Evolutionary conservation across 2,329 filamentous ascomycete species (phyloP), one percentile per base, ranked within the genome.

Genomic region (Diaporthe amygdali): DNA sequence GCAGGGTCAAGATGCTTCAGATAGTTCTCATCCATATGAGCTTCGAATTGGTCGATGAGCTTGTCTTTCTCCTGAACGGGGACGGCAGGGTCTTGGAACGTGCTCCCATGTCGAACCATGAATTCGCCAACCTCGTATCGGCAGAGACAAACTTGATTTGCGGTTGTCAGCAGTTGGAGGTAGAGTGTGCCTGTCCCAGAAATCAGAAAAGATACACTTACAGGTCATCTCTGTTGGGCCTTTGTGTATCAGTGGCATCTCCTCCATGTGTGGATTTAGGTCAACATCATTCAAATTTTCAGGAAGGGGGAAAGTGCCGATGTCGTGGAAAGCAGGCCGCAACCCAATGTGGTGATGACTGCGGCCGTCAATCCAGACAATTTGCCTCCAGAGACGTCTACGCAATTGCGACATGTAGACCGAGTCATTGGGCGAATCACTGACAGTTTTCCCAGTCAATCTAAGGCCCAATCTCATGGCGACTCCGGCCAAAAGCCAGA

Each of bases 71-170:
- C 71, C 9, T 72, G 68, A 27, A 74, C 52, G 10, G 74, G 61
- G 10, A 75, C 63, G 10, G 34, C 37, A 7, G 72, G 72, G 51
- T 75, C 87, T 71, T 87, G 83, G 15, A 88, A 81, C 69, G 87
- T 80, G 46, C 81, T 82, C 0, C 76, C 56, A 34, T 78, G 79
- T 61, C 82, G 76, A 17, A 83, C 80, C 41, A 85, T 71, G 37
- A 81, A 81, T 39, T 85, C 79, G 10, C 77, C 80, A 12, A 87
- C 66, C 66, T 84, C 81, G 70, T 81, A 81, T 17, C 84, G 81
- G 10, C 84, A 76, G 8, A 85, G 79, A n/a, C 77, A 79, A 67
- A 86, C 69, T 73, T 25, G 14, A 20, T 15, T 14, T 12, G 8
- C 25, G 20, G 20, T 9, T 1, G 12, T 71, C 10, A 71, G 71